Conservation (phyloP, 192 early-diverging fungal genomes). For the Mortierella claussenii region DNA sequence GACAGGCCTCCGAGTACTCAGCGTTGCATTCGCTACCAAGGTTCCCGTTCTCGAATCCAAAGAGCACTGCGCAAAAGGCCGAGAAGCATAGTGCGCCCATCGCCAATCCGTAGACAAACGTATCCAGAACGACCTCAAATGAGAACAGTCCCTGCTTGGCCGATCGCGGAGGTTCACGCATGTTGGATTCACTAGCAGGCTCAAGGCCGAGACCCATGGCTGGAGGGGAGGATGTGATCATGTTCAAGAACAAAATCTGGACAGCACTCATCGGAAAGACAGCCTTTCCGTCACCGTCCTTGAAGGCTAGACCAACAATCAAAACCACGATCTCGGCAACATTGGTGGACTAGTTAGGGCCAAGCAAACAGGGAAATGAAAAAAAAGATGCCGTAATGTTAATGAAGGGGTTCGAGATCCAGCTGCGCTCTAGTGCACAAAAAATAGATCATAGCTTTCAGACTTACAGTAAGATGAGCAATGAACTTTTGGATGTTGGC, state of each 20-base stretch:
- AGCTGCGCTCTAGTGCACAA: too few species aligned
- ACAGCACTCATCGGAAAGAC: constrained; percentile 84
- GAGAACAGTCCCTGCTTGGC: constrained; percentile 75
- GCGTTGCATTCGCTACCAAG: constrained; percentile 66
- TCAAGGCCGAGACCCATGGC: constrained; percentile 85
- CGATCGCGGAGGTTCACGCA: constrained; percentile 79
- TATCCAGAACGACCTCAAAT: constrained; percentile 71
- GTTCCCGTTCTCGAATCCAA: constrained; percentile 69
- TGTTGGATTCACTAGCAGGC: constrained; percentile 73
- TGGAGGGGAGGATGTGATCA: constrained; percentile 83
- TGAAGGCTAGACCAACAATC: constrained; percentile 78
- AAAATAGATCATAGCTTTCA: too few species aligned
- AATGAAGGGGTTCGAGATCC: too few species aligned
- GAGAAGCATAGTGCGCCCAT: constrained; percentile 72
- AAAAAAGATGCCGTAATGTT: too few species aligned
- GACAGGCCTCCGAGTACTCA: constrained; percentile 53
- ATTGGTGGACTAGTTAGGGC: constrained; percentile 63
- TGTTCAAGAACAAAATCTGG: constrained; percentile 84
- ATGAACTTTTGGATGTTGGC: constrained; percentile 81
- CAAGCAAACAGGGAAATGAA: too few species aligned
- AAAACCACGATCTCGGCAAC: constrained; percentile 83
- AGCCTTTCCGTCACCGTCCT: constrained; percentile 64
- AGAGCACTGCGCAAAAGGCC: constrained; percentile 73
- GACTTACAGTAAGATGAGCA: constrained; percentile 66
- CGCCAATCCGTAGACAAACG: constrained; percentile 71